Conservation (phyloP, 805 yeast species). For the Dipodascopsis uninucleata region DNA sequence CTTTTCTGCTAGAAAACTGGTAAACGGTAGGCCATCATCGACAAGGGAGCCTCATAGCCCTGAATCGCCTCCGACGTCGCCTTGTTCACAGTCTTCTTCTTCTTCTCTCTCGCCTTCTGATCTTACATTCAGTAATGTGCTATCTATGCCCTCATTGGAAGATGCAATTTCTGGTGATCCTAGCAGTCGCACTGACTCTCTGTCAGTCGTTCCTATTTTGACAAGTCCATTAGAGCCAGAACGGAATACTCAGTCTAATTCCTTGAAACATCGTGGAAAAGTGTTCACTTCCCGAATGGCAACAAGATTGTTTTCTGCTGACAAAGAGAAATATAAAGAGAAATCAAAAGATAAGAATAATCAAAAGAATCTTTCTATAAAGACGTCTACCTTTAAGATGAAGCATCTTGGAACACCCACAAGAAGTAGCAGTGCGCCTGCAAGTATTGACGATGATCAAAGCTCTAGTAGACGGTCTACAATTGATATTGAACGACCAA, state of each 20-base stretch:
- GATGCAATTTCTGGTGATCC: slow-evolving; percentile 1
- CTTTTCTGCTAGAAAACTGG: neutral
- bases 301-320: slow-evolving; percentile 14
- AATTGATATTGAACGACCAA: slow-evolving; percentile 4
- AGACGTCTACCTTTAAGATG: too few relatives aligned
- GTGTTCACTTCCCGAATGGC: slow-evolving; percentile 17
- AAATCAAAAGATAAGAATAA: slow-evolving; percentile 5
- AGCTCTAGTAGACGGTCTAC: slow-evolving; percentile 5
- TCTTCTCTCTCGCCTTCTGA: neutral
- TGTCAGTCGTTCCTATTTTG: slow-evolving; percentile 8
- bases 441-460: neutral
- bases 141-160: slow-evolving; percentile 5
- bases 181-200: slow-evolving; percentile 6
- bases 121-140: neutral
- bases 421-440: slow-evolving; percentile 5
- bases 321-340: slow-evolving; percentile 7
- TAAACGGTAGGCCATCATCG: neutral
- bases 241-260: slow-evolving; percentile 1
- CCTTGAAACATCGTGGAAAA: slow-evolving; percentile 6
- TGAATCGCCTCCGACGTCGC: neutral
- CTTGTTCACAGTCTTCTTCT: neutral
- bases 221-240: neutral
- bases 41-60: too few relatives aligned
- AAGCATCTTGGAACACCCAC: neutral
- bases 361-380: neutral